Evolutionary conservation across 345 rosid species (phyloP), one percentile per base, ranked within the genome.

Genomic region (Salix dunnii): DNA sequence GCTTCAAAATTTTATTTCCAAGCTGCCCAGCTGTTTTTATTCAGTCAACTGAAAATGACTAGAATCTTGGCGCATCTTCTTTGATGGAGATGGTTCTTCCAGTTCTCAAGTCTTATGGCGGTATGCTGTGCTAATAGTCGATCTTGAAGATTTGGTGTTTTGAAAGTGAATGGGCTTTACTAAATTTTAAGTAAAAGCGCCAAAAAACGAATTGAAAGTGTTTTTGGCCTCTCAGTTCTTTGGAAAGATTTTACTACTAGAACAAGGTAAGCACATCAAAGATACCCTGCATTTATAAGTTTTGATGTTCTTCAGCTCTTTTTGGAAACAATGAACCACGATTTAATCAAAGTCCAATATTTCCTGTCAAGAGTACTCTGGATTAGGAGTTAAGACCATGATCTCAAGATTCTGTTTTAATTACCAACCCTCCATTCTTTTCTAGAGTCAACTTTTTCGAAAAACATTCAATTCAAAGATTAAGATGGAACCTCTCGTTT

Each of bases 401-500:
- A 69, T 64, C 76, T 76, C 67, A 67, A 73, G 55, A 27, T 36
- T 60, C 23, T 25, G 38, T 13, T 28, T 28, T 38, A 11, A 58
- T 60, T 7, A 7, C 64, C 17, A 28, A 4, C 21, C 68, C 38
- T 31, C 68, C 38, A 6, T 43, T 73, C 69, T 21, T 18, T 60
- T 61, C 67, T 58, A 27, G 55, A 27, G 55, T 51, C 36, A 9
- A n/a, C 27, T 64, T 27, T 33, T 42, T 28, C 11, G 7, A 36
- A 17, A 38, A 2, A 43, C 33, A 74, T 68, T 35, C 49, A 21
- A 78, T 70, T 40, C 60, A 14, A 23, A n/a, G 11, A 68, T 69
- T 53, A 82, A 28, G 68, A 28, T 87, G 89, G 78, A 73, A 64
- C 68, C 66, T 40, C 71, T 77, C 60, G 72, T 77, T 77, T 70